These are phyloP conservation scores for Rosa chinensis DNA, from an alignment of 306 rosid genomes.

Conservation along the genomic window DNA sequence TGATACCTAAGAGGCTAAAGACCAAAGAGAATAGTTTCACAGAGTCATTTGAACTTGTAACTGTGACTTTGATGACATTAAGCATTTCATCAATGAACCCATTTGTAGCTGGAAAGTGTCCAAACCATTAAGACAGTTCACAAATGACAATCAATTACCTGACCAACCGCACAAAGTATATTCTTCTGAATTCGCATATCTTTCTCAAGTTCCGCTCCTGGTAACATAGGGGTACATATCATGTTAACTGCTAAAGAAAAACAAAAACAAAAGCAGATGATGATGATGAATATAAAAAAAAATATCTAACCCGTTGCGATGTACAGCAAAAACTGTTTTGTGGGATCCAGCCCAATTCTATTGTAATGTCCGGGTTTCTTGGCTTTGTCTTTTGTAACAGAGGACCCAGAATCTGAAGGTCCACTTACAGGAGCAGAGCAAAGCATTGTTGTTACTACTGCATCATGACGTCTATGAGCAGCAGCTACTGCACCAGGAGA, in stretches of 20 bases:
- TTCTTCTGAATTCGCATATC: slow-evolving; percentile 89
- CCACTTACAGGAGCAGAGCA: slow-evolving; percentile 90
- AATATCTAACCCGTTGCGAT: slow-evolving; percentile 74
- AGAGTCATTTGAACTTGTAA: neutral
- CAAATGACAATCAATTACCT: slow-evolving; percentile 44
- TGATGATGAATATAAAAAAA: neutral
- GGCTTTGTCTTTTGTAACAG: slow-evolving; percentile 90
- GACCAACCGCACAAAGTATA: slow-evolving; percentile 77
- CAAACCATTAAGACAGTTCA: slow-evolving; percentile 14
- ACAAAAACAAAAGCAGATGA: neutral
- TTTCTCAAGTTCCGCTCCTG: slow-evolving; percentile 84
- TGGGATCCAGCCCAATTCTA: slow-evolving; percentile 88
- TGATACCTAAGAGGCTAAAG: neutral
- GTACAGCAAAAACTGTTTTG: slow-evolving; percentile 77
- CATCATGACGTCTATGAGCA: slow-evolving; percentile 92
- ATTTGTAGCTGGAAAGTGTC: slow-evolving; percentile 2
- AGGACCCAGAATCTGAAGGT: slow-evolving; percentile 70
- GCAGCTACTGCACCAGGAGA: slow-evolving; percentile 96
- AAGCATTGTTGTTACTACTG: slow-evolving; percentile 91
- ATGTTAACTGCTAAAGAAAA: neutral
- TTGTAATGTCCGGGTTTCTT: slow-evolving; percentile 78
- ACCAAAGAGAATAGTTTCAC: neutral
- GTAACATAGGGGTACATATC: slow-evolving; percentile 31
- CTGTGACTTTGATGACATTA: neutral
- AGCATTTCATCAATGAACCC: slow-evolving; percentile 7